A percentile compares a stretch with the other conserved stretches of the same genome.
Conservation (phyloP, 2,329 filamentous ascomycete species). For the Remersonia thermophila region DNA sequence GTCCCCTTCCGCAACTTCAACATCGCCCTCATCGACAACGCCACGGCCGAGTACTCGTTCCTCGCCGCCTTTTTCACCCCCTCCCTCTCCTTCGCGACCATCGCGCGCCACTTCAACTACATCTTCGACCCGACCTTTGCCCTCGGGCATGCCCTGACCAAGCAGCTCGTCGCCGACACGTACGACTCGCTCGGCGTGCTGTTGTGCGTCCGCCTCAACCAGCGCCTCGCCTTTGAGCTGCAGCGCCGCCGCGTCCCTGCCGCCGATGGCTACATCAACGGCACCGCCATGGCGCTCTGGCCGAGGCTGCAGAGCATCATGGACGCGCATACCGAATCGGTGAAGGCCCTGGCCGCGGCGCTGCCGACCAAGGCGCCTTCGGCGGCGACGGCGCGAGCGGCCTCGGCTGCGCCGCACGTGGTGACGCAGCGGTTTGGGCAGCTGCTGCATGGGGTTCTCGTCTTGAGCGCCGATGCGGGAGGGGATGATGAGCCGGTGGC, state of each 20-base stretch:
- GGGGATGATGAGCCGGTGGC: conserved; percentile 90
- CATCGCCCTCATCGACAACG: conserved; percentile 83
- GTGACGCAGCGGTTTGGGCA: conserved; percentile 94
- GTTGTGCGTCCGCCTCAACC: conserved; percentile 85
- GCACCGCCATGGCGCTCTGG: conserved; percentile 91
- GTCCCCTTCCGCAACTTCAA: conserved; percentile 91
- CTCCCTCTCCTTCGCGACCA: conserved; percentile 58
- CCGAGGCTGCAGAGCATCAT: conserved; percentile 89
- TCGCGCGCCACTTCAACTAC: conserved; percentile 72
- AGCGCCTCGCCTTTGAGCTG: conserved; percentile 86
- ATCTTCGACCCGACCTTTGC: conserved; percentile 84
- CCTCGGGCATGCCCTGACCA: conserved; percentile 68
- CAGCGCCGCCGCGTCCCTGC: conserved; percentile 84
- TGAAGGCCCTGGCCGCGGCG: conserved; percentile 49
- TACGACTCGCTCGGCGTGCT: conserved; percentile 79
- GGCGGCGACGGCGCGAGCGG: conserved; percentile 37
- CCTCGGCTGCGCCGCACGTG: conserved; percentile 76
- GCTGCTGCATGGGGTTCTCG: conserved; percentile 72
- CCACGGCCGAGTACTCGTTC: conserved; percentile 89
- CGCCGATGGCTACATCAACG: conserved; percentile 85
- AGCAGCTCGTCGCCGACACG: conserved; percentile 60
- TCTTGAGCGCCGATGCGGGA: conserved; percentile 75
- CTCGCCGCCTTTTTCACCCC: conserved; percentile 81
- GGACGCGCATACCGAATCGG: conserved; percentile 81
- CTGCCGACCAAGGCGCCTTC: conserved; percentile 34